These are phyloP conservation scores for Stereum hirsutum DNA, from an alignment of 1,284 basidiomycete species.

Conservation along the genomic window DNA sequence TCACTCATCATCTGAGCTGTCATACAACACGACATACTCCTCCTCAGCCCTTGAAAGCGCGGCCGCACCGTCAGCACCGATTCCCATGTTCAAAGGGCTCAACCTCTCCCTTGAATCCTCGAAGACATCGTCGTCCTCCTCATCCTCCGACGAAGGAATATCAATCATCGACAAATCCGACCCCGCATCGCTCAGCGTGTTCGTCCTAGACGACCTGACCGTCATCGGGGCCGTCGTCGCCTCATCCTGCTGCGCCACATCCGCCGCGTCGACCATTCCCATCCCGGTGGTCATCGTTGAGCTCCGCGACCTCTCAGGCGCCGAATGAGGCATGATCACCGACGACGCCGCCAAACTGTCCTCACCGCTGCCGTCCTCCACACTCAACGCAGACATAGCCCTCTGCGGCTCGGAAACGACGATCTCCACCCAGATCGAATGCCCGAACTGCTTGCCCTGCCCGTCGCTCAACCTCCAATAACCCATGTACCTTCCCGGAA, in stretches of 20 bases:
- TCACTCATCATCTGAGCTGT: conserved; percentile 42
- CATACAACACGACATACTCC: conserved; percentile 66
- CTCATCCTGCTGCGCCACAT: conserved; percentile 15
- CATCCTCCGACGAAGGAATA: conserved; percentile 36
- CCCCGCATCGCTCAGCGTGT: conserved; percentile 33
- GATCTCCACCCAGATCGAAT: conserved; percentile 70
- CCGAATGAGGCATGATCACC: conserved; percentile 49
- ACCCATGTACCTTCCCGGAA: conserved; percentile 59
- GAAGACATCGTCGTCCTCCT: conserved; percentile 37
- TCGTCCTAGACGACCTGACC: conserved; percentile 38
- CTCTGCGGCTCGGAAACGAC: conserved; percentile 44
- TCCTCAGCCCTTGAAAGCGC: too few species aligned
- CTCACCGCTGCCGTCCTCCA: conserved; percentile 21
- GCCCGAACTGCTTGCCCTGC: conserved; percentile 54
- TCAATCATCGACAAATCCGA: conserved; percentile 48
- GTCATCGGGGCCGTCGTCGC: conserved; percentile 26
- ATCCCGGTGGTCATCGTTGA: conserved; percentile 13
- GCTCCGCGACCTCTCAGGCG: neutral
- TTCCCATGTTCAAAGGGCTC: neutral
- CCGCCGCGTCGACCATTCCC: too few species aligned
- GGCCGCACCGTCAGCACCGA: too few species aligned
- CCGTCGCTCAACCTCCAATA: conserved; percentile 68
- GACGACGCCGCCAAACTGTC: conserved; percentile 57
- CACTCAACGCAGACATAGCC: conserved; percentile 24
- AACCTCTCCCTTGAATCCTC: conserved; percentile 38